phyloP scores from a whole-genome alignment of 768 basidiomycete genomes.

The Russula foetens region DNA sequence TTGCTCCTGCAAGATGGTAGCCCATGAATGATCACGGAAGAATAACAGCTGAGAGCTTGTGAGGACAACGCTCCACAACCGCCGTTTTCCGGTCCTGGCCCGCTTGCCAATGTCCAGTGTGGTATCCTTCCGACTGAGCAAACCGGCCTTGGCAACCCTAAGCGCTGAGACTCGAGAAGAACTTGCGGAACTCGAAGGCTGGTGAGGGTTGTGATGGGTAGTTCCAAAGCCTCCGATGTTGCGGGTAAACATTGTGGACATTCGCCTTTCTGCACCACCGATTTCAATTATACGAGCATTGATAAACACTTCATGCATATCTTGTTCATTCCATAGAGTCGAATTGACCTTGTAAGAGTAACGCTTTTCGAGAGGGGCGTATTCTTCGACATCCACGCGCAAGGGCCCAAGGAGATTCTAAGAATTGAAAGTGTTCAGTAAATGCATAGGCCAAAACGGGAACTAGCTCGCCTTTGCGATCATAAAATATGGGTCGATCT shows the following conservation, averaged over 20 bases:
- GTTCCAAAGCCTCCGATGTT: constrained; percentile 31
- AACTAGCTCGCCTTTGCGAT: constrained; percentile 61
- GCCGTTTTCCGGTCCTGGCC: constrained; percentile 78
- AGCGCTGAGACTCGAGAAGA: constrained; percentile 38
- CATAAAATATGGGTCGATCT: constrained; percentile 88
- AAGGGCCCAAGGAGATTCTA: constrained; percentile 63
- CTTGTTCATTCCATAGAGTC: constrained; percentile 59
- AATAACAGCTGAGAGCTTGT: constrained; percentile 89
- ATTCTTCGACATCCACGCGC: constrained; percentile 53
- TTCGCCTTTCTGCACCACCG: constrained; percentile 31
- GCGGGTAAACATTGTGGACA: constrained; percentile 34
- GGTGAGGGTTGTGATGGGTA: constrained; percentile 18
- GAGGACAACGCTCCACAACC: constrained; percentile 72
- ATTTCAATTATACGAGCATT: constrained; percentile 53
- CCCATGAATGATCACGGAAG: constrained; percentile 67
- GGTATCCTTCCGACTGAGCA: constrained; percentile 79
- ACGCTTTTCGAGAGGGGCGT: constrained; percentile 54
- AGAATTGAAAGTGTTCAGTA: background rate
- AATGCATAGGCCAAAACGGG: background rate
- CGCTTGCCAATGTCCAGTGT: constrained; percentile 68
- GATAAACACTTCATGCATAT: constrained; percentile 57
- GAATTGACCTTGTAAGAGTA: constrained; percentile 59
- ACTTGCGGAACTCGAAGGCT: constrained; percentile 26
- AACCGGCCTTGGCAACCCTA: constrained; percentile 72
- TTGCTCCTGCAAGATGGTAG: constrained; percentile 38